Conservation (phyloP, 805 yeast genomes). For the Hanseniaspora nectarophila region DNA sequence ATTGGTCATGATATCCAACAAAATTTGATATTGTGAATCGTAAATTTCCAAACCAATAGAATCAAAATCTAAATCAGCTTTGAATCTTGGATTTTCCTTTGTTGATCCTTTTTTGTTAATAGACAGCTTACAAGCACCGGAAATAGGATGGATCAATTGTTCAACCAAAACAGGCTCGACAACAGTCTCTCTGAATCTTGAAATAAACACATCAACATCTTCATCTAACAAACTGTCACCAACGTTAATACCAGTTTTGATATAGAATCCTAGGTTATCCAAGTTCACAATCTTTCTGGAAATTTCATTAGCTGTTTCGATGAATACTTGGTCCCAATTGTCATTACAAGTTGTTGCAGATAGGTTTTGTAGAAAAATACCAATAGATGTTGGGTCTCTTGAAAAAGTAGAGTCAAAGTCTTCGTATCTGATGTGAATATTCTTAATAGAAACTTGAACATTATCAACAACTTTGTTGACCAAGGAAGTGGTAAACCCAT, state of each 20-base stretch:
- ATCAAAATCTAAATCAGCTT: conserved; percentile 66
- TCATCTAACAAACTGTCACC: conserved; percentile 33
- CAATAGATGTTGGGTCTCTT: conserved; percentile 65
- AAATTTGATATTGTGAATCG: conserved; percentile 70
- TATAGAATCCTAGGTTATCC: conserved; percentile 63
- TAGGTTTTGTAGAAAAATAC: conserved; percentile 69
- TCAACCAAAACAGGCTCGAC: conserved; percentile 31
- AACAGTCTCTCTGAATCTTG: conserved; percentile 38
- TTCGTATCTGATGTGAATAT: conserved; percentile 86
- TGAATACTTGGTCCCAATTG: conserved; percentile 74
- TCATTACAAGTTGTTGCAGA: conserved; percentile 86
- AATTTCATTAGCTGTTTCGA: conserved; percentile 51
- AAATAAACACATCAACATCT: conserved; percentile 39
- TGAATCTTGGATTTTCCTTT: conserved; percentile 53
- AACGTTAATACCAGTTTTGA: conserved; percentile 54
- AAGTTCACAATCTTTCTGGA: conserved; percentile 70
- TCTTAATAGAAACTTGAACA: conserved; percentile 77
- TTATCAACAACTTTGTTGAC: conserved; percentile 87
- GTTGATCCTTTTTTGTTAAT: conserved; percentile 71
- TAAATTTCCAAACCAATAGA: conserved; percentile 82
- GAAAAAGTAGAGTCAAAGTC: conserved; percentile 60
- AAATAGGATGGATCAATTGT: conserved; percentile 70
- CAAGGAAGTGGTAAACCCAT: conserved; percentile 74
- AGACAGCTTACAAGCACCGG: conserved; percentile 74
- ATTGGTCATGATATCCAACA: conserved; percentile 68